Conservation (phyloP, 2,329 filamentous ascomycete species). For the Colletotrichum ledebouriae region DNA sequence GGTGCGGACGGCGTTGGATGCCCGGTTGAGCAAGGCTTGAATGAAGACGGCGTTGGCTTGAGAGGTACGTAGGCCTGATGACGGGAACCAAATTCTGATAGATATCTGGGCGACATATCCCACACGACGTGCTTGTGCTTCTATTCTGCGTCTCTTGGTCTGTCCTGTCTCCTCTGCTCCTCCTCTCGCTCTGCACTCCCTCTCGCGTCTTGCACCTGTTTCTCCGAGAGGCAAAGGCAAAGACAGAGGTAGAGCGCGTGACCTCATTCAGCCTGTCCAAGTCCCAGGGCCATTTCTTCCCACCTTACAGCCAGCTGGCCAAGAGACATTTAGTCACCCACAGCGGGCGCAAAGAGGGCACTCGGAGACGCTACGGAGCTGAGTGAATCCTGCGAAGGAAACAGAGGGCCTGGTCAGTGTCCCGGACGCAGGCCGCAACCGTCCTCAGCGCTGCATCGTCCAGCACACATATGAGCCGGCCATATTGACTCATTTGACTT, state of each 20-base stretch:
- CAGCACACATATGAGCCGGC: neutral
- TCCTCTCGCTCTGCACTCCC: neutral
- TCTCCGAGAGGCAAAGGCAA: neutral
- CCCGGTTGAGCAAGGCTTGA: slow-evolving; percentile 31
- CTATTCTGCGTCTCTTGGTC: neutral
- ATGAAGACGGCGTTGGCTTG: slow-evolving; percentile 2
- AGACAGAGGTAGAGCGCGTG: neutral
- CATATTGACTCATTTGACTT: neutral
- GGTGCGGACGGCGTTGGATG: slow-evolving; percentile 23
- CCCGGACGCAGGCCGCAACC: slow-evolving; percentile 6
- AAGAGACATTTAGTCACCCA: neutral
- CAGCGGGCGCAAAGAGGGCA: slow-evolving; percentile 20
- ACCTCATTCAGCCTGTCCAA: slow-evolving; percentile 16
- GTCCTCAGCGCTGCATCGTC: too few species aligned
- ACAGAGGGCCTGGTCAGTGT: neutral
- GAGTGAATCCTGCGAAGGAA: slow-evolving; percentile 15
- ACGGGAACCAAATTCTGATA: slow-evolving; percentile 15
- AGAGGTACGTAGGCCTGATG: neutral
- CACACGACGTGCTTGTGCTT: neutral
- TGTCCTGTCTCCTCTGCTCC: neutral
- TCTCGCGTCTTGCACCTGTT: neutral
- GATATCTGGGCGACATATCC: slow-evolving; percentile 32
- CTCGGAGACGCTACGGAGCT: slow-evolving; percentile 16
- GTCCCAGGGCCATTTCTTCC: slow-evolving; percentile 2
- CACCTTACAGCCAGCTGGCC: slow-evolving; percentile 10